These are phyloP conservation scores for Penicillium sp. DNA, from an alignment of 2,329 filamentous ascomycete genomes.

Conservation along the genomic window DNA sequence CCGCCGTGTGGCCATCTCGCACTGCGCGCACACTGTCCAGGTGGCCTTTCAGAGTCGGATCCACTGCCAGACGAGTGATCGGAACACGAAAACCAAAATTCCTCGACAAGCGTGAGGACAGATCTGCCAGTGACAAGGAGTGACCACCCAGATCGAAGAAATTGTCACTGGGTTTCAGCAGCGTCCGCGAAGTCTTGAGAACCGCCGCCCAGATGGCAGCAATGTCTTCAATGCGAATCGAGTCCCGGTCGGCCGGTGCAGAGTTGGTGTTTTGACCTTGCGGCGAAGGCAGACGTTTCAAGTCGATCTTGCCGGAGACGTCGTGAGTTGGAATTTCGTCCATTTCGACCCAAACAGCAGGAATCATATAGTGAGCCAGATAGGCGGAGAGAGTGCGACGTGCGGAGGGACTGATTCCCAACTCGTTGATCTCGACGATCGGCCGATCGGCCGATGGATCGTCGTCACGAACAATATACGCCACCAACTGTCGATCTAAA, in stretches of 20 bases:
- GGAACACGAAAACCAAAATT: conserved; percentile 69
- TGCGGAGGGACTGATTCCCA: conserved; percentile 64
- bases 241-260: conserved; percentile 52
- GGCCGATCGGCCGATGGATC: conserved; percentile 54
- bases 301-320: conserved; percentile 72
- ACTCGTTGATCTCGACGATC: conserved; percentile 60
- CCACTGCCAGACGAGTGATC: conserved; percentile 63
- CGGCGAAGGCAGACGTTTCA: conserved; percentile 64
- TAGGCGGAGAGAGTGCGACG: conserved; percentile 59
- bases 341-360: conserved; percentile 68
- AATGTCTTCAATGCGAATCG: conserved; percentile 61
- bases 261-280: conserved; percentile 45
- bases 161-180: conserved; percentile 63
- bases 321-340: conserved; percentile 66
- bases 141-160: conserved; percentile 80
- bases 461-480: conserved; percentile 66
- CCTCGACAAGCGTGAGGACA: conserved; percentile 63
- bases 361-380: conserved; percentile 79
- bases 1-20: conserved; percentile 65
- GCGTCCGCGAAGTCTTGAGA: conserved; percentile 57
- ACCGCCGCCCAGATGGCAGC: conserved; percentile 66
- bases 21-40: conserved; percentile 64
- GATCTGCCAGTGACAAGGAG: conserved; percentile 68
- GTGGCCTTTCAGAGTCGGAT: conserved; percentile 66
- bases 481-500: conserved; percentile 67